phyloP scores from a whole-genome alignment of 2,329 filamentous ascomycete genomes.

The Didymella pomorum region DNA sequence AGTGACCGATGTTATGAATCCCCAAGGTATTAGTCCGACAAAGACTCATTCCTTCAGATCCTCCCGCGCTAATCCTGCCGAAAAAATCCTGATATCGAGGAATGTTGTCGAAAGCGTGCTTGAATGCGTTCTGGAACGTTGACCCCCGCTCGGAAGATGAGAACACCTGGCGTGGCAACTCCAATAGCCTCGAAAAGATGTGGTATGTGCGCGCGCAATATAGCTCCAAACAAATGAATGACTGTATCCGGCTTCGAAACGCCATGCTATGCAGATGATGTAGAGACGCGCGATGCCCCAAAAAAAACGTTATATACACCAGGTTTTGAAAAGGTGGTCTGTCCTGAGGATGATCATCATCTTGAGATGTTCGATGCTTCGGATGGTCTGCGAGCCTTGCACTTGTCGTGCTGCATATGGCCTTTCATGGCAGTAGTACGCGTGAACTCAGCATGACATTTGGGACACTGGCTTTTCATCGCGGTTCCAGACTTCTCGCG shows the following conservation, averaged over 20 bases:
- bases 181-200: background rate
- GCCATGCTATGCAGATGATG: constrained; percentile 16
- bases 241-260: constrained; percentile 5
- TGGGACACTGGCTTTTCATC: constrained; percentile 85
- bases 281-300: background rate
- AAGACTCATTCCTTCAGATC: constrained; percentile 3
- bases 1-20: background rate
- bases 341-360: background rate
- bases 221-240: background rate
- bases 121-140: background rate
- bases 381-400: constrained; percentile 73
- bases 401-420: constrained; percentile 87
- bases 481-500: constrained; percentile 93
- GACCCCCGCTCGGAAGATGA: background rate
- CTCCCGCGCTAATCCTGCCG: constrained; percentile 5
- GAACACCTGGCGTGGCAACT: background rate
- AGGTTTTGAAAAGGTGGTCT: background rate
- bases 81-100: background rate
- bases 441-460: constrained; percentile 93
- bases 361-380: constrained; percentile 39
- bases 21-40: constrained; percentile 2
- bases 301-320: background rate
- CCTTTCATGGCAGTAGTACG: constrained; percentile 88
- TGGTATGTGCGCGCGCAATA: background rate
- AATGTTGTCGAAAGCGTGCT: background rate